Conservation (phyloP, 148 eudicot genomes). For the Silene conica region DNA sequence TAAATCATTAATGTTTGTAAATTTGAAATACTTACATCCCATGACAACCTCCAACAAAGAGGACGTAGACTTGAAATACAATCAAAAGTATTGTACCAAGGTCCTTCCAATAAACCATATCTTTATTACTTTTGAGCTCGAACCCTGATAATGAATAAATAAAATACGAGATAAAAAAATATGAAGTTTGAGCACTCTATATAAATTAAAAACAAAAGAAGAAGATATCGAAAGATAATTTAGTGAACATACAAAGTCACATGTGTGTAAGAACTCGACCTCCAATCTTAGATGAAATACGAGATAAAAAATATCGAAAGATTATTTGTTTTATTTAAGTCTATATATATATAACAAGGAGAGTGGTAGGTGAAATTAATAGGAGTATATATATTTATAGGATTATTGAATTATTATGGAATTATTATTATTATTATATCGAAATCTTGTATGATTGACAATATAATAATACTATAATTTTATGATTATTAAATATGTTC, state of each 20-base stretch:
- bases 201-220: too few species aligned
- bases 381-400: background rate
- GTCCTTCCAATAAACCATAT: background rate
- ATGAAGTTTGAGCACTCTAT: too few species aligned
- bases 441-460: background rate
- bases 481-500: too few species aligned
- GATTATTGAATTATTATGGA: background rate
- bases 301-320: too few species aligned
- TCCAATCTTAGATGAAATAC: too few species aligned
- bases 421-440: too few species aligned
- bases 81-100: background rate
- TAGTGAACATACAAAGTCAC: background rate
- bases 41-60: conserved; percentile 12
- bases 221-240: too few species aligned
- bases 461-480: too few species aligned
- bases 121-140: background rate
- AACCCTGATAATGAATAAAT: background rate
- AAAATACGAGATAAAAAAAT: too few species aligned
- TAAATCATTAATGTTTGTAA: background rate
- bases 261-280: too few species aligned
- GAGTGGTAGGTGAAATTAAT: background rate
- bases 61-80: background rate
- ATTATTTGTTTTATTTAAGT: too few species aligned
- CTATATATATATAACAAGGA: background rate
- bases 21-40: conserved; percentile 12